Evolutionary conservation across 2,329 filamentous ascomycete genomes (phyloP).

Genomic region (Cytospora piceicola): DNA sequence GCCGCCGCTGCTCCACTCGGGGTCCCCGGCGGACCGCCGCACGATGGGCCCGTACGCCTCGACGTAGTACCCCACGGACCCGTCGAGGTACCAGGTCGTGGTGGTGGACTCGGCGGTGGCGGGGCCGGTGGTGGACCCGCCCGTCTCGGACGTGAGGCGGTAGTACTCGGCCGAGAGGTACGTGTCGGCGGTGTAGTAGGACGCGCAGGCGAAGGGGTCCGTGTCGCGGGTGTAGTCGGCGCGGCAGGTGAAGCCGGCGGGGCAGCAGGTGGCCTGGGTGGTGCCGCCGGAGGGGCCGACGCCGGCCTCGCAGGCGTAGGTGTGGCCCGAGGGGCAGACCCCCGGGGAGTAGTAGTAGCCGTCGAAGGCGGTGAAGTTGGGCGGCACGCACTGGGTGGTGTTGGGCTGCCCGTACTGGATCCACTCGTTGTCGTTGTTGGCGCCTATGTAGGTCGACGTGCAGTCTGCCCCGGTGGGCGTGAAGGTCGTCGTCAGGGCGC

Average conservation of each 20-base stretch:
- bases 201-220: conserved; percentile 13
- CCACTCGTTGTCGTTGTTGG: conserved; percentile 12
- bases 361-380: conserved; percentile 6
- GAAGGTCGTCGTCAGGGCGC: conserved; percentile 1
- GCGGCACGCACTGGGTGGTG: conserved; percentile 6
- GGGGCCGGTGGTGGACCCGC: not conserved
- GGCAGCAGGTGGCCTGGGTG: conserved; percentile 17
- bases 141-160: not conserved
- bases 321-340: conserved; percentile 7
- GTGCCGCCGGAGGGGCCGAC: conserved; percentile 7
- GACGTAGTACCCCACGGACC: not conserved
- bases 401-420: conserved; percentile 8
- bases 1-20: not conserved
- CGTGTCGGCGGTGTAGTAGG: not conserved
- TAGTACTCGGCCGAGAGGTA: not conserved
- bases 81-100: not conserved
- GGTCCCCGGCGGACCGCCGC: conserved; percentile 6
- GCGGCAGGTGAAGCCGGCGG: not conserved
- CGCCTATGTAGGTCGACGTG: conserved; percentile 3
- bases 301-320: conserved; percentile 8
- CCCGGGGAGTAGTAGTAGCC: conserved; percentile 15
- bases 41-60: conserved; percentile 6
- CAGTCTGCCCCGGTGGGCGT: conserved; percentile 10
- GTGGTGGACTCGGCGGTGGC: not conserved
- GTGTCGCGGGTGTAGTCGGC: not conserved